Percentiles rank a stretch among this genome's conserved stretches.
Evolutionary conservation across 2,329 filamentous ascomycete genomes (phyloP).

Genomic region (Rutstroemia sp.): DNA sequence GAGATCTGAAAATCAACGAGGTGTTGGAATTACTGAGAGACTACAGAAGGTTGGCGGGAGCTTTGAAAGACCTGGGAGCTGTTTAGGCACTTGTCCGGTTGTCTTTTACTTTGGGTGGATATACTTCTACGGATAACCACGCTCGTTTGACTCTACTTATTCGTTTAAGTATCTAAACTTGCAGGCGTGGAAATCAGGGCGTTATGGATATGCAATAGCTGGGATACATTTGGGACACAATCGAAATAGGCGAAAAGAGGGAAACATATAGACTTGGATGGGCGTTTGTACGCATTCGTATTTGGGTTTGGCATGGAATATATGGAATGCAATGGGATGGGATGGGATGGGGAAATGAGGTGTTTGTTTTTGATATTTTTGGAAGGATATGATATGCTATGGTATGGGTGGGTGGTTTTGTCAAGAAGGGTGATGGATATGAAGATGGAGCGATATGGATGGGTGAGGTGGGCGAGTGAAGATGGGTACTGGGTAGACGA

Average conservation of each 20-base stretch:
- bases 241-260: neutral
- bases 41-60: conserved; percentile 63
- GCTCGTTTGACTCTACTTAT: neutral
- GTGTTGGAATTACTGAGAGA: conserved; percentile 65
- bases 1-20: conserved; percentile 66
- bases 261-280: conserved; percentile 2
- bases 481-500: too few relatives aligned
- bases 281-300: neutral
- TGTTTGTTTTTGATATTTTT: too few relatives aligned
- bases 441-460: too few relatives aligned
- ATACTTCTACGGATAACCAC: neutral
- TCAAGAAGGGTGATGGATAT: too few relatives aligned
- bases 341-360: neutral
- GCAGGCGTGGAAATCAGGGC: neutral
- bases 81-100: conserved; percentile 32
- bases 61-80: conserved; percentile 54
- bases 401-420: too few relatives aligned
- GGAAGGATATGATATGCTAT: too few relatives aligned
- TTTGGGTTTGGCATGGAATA: neutral
- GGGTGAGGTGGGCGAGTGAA: too few relatives aligned
- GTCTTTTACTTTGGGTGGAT: neutral
- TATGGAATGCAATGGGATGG: neutral
- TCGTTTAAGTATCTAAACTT: too few relatives aligned
- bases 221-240: neutral
- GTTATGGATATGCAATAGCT: neutral